Evolutionary conservation across 352 stramenopile species (phyloP).

Genomic region (Phytophthora megakarya): DNA sequence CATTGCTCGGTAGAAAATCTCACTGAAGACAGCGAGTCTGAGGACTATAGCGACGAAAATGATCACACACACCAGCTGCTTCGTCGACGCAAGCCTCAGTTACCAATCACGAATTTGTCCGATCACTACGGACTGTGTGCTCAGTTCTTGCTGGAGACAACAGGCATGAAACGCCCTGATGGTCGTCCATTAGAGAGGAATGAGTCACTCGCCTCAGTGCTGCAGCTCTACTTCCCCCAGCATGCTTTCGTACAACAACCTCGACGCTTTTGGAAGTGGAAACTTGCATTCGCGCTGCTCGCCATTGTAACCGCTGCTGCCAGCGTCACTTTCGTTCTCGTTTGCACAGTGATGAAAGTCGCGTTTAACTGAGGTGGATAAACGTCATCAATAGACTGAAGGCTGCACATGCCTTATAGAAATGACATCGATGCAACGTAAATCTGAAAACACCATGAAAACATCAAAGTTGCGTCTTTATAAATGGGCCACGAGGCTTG

Average conservation of each 20-base stretch:
- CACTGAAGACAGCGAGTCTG: conserved; percentile 21
- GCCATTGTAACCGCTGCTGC: conserved; percentile 38
- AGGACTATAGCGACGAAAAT: conserved; percentile 20
- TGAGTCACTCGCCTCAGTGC: conserved; percentile 54
- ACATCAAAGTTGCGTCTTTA: conserved; percentile 20
- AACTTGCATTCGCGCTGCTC: conserved; percentile 53
- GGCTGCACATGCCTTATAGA: background rate
- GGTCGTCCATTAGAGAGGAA: conserved; percentile 31
- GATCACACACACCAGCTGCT: conserved; percentile 16
- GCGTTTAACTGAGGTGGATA: conserved; percentile 19
- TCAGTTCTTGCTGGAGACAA: conserved; percentile 56
- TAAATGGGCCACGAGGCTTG: conserved; percentile 25
- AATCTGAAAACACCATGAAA: conserved; percentile 3
- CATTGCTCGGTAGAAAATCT: conserved; percentile 54
- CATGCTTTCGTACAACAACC: conserved; percentile 61
- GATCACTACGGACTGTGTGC: conserved; percentile 76
- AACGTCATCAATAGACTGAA: conserved; percentile 5
- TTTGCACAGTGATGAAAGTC: conserved; percentile 21
- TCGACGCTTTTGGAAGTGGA: conserved; percentile 71
- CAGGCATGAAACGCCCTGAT: conserved; percentile 49
- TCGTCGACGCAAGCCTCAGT: conserved; percentile 12
- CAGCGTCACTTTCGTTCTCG: conserved; percentile 24
- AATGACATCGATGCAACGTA: conserved; percentile 1
- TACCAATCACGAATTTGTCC: conserved; percentile 82
- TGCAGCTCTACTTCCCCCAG: conserved; percentile 73